Conservation (phyloP, 2,329 filamentous ascomycete genomes). For the Fusarium nodosum region DNA sequence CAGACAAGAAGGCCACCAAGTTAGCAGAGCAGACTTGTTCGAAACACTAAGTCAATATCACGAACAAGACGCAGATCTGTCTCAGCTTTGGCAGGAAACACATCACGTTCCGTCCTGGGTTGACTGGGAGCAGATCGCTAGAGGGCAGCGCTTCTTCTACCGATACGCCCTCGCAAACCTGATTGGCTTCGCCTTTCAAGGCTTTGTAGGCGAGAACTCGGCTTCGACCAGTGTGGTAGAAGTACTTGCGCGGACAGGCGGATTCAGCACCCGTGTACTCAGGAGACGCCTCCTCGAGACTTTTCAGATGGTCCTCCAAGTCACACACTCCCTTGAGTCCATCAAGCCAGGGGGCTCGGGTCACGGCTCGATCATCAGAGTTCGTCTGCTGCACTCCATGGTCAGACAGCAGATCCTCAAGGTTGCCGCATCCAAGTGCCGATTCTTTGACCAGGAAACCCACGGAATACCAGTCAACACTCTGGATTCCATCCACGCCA, state of each 20-base stretch:
- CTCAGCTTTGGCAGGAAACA: conserved; percentile 57
- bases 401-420: conserved; percentile 74
- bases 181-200: conserved; percentile 61
- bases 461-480: conserved; percentile 75
- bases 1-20: neutral
- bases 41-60: conserved; percentile 20
- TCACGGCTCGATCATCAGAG: conserved; percentile 71
- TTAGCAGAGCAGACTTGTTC: conserved; percentile 19
- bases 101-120: conserved; percentile 74
- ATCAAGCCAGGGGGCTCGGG: conserved; percentile 74
- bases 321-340: conserved; percentile 68
- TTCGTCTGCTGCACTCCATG: conserved; percentile 74
- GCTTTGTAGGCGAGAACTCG: conserved; percentile 55
- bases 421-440: conserved; percentile 61
- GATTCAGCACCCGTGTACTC: conserved; percentile 72
- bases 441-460: conserved; percentile 71
- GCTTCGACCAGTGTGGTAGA: conserved; percentile 73
- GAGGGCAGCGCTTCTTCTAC: conserved; percentile 75
- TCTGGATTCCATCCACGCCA: conserved; percentile 74
- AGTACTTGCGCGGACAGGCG: conserved; percentile 74
- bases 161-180: conserved; percentile 73
- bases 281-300: conserved; percentile 67
- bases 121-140: conserved; percentile 74
- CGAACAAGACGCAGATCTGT: conserved; percentile 2
- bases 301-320: conserved; percentile 64